Evolutionary conservation across 78 protist species (phyloP).

Genomic region (Isochrysis galbana): DNA sequence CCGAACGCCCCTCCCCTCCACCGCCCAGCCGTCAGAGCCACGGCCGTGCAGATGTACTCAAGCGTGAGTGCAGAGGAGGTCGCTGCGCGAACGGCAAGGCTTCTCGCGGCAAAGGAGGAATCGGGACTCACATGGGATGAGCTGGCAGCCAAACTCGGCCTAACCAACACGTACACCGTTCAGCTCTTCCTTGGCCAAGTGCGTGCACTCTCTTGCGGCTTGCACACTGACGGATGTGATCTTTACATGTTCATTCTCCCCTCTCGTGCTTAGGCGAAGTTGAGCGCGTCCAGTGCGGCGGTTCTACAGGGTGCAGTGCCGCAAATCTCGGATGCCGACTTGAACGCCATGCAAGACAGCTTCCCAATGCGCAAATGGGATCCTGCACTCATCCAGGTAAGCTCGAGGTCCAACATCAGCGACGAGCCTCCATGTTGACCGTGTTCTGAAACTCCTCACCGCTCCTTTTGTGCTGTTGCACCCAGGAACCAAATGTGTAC

Average conservation of each 20-base stretch:
- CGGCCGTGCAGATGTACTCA: too few species aligned
- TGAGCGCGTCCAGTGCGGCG: not conserved
- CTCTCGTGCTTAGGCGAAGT: too few species aligned
- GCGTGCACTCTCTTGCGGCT: too few species aligned
- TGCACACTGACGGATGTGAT: too few species aligned
- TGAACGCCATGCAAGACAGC: not conserved
- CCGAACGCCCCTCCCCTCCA: too few species aligned
- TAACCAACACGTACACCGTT: not conserved
- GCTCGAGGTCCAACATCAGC: too few species aligned
- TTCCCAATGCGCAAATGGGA: not conserved
- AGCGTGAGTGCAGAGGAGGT: not conserved
- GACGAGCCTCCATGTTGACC: too few species aligned
- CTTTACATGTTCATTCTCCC: too few species aligned
- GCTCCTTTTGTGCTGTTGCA: too few species aligned
- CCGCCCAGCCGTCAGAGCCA: too few species aligned
- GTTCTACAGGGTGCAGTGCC: not conserved
- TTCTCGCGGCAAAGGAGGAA: not conserved
- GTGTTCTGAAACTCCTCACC: too few species aligned
- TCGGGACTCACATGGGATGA: not conserved
- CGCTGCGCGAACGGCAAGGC: not conserved
- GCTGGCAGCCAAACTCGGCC: not conserved
- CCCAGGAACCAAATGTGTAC: not conserved
- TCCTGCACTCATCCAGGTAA: too few species aligned
- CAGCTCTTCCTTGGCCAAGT: constrained; percentile 1
- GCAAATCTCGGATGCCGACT: not conserved